These are phyloP conservation scores for Globisporangium iwayamae DNA, from an alignment of 352 stramenopile species.

Conservation along the genomic window DNA sequence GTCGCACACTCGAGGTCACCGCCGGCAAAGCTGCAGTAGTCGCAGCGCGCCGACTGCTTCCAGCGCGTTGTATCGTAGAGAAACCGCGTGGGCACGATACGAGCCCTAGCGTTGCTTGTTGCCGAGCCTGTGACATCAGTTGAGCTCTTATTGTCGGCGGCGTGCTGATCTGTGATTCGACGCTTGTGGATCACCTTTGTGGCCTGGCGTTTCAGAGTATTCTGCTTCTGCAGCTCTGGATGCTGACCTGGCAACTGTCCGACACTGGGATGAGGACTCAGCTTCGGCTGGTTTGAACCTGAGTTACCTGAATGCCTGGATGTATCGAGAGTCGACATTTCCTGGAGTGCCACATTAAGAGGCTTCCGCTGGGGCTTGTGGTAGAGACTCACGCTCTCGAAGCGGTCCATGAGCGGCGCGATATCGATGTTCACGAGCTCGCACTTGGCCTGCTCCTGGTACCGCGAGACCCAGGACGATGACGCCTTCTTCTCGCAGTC, in stretches of 20 bases:
- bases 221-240: background rate
- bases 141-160: background rate
- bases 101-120: slow-evolving; percentile 2
- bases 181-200: slow-evolving; percentile 19
- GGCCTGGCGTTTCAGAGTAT: slow-evolving; percentile 16
- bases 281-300: background rate
- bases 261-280: background rate
- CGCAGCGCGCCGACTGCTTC: slow-evolving; percentile 37
- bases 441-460: slow-evolving; percentile 28
- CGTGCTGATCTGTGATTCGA: background rate
- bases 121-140: too few relatives aligned
- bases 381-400: slow-evolving; percentile 31
- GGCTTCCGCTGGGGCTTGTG: slow-evolving; percentile 32
- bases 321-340: slow-evolving; percentile 15
- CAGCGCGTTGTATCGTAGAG: slow-evolving; percentile 46
- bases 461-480: slow-evolving; percentile 15
- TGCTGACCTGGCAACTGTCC: background rate
- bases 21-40: slow-evolving; percentile 58
- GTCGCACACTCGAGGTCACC: slow-evolving; percentile 64
- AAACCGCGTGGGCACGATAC: slow-evolving; percentile 34
- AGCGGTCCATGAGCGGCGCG: slow-evolving; percentile 27
- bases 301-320: background rate
- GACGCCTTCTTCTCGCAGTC: slow-evolving; percentile 6
- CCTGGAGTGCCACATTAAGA: slow-evolving; percentile 25
- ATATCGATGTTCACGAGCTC: slow-evolving; percentile 32